phyloP scores from a whole-genome alignment of 1,284 basidiomycete species.

The Trichosporon sp. region DNA sequence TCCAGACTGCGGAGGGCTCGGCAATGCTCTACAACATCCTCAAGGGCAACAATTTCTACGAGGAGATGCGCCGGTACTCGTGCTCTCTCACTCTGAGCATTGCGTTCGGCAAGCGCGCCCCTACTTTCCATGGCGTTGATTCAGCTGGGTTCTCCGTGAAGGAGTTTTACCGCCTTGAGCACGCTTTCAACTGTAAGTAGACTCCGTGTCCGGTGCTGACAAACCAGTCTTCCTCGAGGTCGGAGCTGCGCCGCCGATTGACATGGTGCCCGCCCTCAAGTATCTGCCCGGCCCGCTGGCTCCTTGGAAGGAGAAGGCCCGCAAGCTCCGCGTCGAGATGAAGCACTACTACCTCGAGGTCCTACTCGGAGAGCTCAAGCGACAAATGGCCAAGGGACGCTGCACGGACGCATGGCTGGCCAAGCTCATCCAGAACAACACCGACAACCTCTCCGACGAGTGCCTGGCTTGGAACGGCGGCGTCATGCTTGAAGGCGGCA shows the following conservation, averaged over 20 bases:
- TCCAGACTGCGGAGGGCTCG: slow-evolving; percentile 7
- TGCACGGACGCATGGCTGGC: slow-evolving; percentile 9
- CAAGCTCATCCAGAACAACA: slow-evolving; percentile 1
- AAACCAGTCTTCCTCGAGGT: slow-evolving; percentile 11
- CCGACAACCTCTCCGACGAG: slow-evolving; percentile 7
- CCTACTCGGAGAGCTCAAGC: slow-evolving; percentile 5
- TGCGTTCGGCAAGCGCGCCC: slow-evolving; percentile 11
- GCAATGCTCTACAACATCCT: slow-evolving; percentile 10
- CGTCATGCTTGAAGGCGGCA: slow-evolving; percentile 12
- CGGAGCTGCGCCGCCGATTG: slow-evolving; percentile 7
- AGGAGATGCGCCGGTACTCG: slow-evolving; percentile 11
- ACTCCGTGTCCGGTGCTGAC: background rate
- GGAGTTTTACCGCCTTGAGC: slow-evolving; percentile 12
- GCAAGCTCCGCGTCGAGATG: slow-evolving; percentile 5
- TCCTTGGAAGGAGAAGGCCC: slow-evolving; percentile 10
- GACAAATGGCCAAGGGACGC: background rate
- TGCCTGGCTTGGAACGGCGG: slow-evolving; percentile 10
- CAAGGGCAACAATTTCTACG: slow-evolving; percentile 7
- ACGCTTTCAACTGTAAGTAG: slow-evolving; percentile 11
- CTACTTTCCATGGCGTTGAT: slow-evolving; percentile 7
- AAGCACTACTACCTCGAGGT: slow-evolving; percentile 6
- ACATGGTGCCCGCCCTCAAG: slow-evolving; percentile 10
- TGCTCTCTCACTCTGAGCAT: slow-evolving; percentile 5
- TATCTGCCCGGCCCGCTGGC: slow-evolving; percentile 8
- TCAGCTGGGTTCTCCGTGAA: slow-evolving; percentile 5